These are phyloP conservation scores for Rhizoctonia solani DNA, from an alignment of 1,284 basidiomycete genomes.

Conservation along the genomic window DNA sequence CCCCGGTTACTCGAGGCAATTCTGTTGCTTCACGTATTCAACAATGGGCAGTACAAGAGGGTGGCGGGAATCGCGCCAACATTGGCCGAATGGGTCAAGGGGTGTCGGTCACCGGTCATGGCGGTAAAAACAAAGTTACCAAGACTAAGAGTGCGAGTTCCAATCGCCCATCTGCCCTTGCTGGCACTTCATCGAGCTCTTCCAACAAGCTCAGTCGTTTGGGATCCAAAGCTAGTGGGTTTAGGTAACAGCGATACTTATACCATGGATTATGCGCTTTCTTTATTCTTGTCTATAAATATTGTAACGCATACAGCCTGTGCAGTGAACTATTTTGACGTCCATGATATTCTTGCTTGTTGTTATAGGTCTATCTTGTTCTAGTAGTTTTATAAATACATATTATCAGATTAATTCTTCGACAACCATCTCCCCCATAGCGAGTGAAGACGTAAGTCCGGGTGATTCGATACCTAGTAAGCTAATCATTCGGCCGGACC, in stretches of 20 bases:
- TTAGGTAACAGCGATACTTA: slow-evolving; percentile 8
- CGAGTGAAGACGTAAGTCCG: slow-evolving; percentile 73
- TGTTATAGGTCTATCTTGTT: not conserved
- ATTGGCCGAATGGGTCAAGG: slow-evolving; percentile 4
- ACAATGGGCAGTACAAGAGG: slow-evolving; percentile 14
- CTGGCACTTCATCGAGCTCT: not conserved
- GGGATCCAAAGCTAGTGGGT: slow-evolving; percentile 6
- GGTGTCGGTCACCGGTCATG: slow-evolving; percentile 18
- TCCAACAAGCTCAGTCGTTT: slow-evolving; percentile 23
- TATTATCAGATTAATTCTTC: slow-evolving; percentile 55
- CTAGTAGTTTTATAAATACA: not conserved
- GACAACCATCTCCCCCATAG: slow-evolving; percentile 72
- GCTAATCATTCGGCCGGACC: slow-evolving; percentile 15
- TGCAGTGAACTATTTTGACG: slow-evolving; percentile 4
- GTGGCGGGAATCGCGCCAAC: not conserved
- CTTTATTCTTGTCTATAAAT: slow-evolving; percentile 27
- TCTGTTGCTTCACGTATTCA: not conserved
- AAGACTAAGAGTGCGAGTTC: not conserved
- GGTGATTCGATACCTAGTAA: slow-evolving; percentile 74
- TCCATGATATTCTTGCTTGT: too few species aligned
- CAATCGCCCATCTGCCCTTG: not conserved
- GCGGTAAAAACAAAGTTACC: not conserved
- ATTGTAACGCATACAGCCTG: slow-evolving; percentile 31
- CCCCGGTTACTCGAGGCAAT: not conserved
- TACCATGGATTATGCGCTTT: not conserved